A percentile compares a stretch with the other conserved stretches of the same genome.
Conservation (phyloP, 2,329 filamentous ascomycete genomes). For the Fusarium falciforme region DNA sequence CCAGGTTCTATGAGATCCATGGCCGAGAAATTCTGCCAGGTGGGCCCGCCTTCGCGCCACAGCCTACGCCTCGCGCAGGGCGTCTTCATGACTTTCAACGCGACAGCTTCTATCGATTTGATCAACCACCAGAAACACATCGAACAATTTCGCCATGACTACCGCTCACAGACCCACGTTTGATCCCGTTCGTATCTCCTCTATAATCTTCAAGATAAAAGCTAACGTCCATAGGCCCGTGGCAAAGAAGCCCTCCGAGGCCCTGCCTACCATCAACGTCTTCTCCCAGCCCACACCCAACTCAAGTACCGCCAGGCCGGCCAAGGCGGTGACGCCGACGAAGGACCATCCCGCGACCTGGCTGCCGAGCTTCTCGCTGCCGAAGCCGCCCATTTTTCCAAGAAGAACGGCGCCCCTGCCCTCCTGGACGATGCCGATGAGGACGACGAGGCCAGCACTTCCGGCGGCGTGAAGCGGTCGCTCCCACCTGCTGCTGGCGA, state of each 20-base stretch:
- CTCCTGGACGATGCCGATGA: conserved; percentile 62
- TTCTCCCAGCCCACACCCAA: conserved; percentile 91
- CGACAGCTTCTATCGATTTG: not conserved
- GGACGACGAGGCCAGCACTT: conserved; percentile 52
- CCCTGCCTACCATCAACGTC: conserved; percentile 94
- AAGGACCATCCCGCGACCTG: conserved; percentile 80
- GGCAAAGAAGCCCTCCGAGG: conserved; percentile 96
- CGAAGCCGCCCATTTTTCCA: conserved; percentile 88
- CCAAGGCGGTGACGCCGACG: conserved; percentile 82
- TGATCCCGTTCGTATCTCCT: conserved; percentile 75
- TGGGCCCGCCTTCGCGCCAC: conserved; percentile 47
- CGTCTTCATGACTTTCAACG: not conserved
- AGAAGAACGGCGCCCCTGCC: conserved; percentile 71
- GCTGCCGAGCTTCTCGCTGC: conserved; percentile 90
- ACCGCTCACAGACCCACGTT: conserved; percentile 89
- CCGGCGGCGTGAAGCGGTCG: conserved; percentile 70
- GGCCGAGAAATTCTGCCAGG: conserved; percentile 60
- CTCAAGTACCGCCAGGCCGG: conserved; percentile 90
- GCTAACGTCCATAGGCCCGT: conserved; percentile 70
- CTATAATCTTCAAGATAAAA: not conserved
- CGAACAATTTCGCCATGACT: conserved; percentile 61
- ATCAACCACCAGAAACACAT: conserved; percentile 1
- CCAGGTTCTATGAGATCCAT: conserved; percentile 34
- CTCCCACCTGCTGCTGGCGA: conserved; percentile 40
- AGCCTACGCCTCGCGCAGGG: conserved; percentile 17